Conservation (phyloP, 169 alveolate species). For the Condylostoma magnum region DNA sequence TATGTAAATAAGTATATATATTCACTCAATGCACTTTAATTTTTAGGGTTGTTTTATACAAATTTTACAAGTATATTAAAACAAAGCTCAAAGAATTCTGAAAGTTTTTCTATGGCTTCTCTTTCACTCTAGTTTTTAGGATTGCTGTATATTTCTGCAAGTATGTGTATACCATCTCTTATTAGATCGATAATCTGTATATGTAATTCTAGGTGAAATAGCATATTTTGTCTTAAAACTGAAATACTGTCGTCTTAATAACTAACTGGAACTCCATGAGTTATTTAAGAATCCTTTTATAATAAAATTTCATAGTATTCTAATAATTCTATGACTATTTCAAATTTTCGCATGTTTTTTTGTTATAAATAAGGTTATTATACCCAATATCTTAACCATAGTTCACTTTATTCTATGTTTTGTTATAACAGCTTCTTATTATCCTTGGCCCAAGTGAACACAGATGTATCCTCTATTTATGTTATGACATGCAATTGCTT, state of each 20-base stretch:
- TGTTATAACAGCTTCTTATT: not conserved
- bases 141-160: not conserved
- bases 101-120: not conserved
- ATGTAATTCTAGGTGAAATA: not conserved
- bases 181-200: not conserved
- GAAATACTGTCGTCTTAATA: not conserved
- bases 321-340: not conserved
- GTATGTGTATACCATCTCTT: not conserved
- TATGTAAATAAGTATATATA: conserved; percentile 10
- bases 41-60: conserved; percentile 20
- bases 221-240: not conserved
- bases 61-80: not conserved
- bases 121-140: not conserved
- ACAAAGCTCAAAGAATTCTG: not conserved
- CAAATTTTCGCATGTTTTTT: conserved; percentile 2
- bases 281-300: not conserved
- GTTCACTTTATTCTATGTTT: conserved; percentile 8
- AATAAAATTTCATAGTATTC: not conserved
- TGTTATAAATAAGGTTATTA: not conserved
- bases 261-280: not conserved
- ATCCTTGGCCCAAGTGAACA: conserved; percentile 13
- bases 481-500: conserved; percentile 15
- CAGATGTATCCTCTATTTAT: not conserved
- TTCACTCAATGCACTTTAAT: conserved; percentile 28
- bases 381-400: conserved; percentile 17